Base-by-base conservation (phyloP, 2,329 filamentous ascomycete genomes). In the Cercospora sp. region DNA sequence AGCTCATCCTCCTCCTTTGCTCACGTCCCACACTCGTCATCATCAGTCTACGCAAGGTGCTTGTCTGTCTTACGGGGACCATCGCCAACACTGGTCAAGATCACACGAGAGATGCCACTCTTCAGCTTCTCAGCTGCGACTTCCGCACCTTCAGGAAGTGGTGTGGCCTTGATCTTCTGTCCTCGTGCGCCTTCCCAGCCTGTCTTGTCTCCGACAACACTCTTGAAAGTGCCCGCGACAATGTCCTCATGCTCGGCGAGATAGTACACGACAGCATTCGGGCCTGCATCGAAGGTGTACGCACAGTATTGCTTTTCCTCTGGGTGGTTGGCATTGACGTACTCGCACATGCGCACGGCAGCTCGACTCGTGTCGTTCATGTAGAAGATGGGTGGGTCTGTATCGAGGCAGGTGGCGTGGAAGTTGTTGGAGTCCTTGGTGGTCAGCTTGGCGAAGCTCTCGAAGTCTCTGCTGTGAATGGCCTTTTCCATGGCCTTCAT, bases 361-460 rank as follows among this genome's bases (percentile, higher is more conserved):
- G 94, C 93, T 43, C 91, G 86, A 21, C 91, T 94, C 16, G 94
- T 90, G 79, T 99, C 95, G 82, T 97, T 99, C 86, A 99, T 90
- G 85, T 99, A 99, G 82, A 97, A 97, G 78, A 99, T 99, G 18
- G 96, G 95, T 55, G 96, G 95, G 82, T 93, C 93, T 1, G 95
- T 98, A 79, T 99, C 95, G 74, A 96, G 85, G 80, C 95, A 98
- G 66, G 90, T 93, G 43, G 95, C 92, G 81, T 99, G 95, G 88
- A 99, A 99, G 68, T 89, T 92, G 83, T 99, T 99, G 78, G 91
- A 96, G 79, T 99, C 95, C 80, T 90, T 90, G 94, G 97, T 99
- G 16, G 95, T 97, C 70, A 97, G 87, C 79, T 92, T 89, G 26
- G 91, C 95, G 77, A 99, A 99, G 21, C 86, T 84, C 75, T 89